These are phyloP conservation scores for Eucalyptus shirleyi DNA, from an alignment of 345 rosid species.

Conservation along the genomic window DNA sequence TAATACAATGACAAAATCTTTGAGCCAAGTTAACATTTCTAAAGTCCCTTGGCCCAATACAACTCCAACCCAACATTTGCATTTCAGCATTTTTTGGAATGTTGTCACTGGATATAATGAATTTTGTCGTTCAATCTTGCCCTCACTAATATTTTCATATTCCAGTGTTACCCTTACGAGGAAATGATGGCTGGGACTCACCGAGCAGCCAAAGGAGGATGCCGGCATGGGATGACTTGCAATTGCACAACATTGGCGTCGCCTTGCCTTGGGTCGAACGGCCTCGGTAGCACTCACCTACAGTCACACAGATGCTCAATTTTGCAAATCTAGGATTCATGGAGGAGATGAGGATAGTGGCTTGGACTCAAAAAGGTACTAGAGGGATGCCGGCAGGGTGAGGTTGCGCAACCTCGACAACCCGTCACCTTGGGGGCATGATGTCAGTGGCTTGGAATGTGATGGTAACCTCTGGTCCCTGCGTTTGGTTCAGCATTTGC, in stretches of 20 bases:
- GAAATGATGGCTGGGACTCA: neutral
- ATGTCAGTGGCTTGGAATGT: neutral
- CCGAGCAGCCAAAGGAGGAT: neutral
- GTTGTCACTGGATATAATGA: neutral
- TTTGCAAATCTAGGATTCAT: neutral
- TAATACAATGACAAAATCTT: neutral
- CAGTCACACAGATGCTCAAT: neutral
- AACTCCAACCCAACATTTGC: neutral
- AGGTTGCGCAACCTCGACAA: neutral
- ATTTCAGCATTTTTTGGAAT: neutral
- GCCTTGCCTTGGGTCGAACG: neutral
- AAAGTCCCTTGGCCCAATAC: neutral
- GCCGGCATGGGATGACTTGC: neutral
- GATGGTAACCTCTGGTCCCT: neutral
- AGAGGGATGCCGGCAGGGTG: neutral
- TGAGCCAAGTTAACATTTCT: neutral
- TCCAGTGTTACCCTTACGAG: neutral
- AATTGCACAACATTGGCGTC: neutral
- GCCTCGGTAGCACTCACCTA: neutral
- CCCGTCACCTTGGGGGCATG: neutral
- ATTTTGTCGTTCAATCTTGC: neutral
- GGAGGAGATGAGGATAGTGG: neutral
- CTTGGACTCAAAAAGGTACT: neutral
- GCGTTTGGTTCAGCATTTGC: no score
- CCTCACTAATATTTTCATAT: neutral